Percentiles rank a stretch among this genome's conserved stretches.
phyloP scores from a whole-genome alignment of 495 filamentous ascomycete species.

The Aspergillus avenaceus region DNA sequence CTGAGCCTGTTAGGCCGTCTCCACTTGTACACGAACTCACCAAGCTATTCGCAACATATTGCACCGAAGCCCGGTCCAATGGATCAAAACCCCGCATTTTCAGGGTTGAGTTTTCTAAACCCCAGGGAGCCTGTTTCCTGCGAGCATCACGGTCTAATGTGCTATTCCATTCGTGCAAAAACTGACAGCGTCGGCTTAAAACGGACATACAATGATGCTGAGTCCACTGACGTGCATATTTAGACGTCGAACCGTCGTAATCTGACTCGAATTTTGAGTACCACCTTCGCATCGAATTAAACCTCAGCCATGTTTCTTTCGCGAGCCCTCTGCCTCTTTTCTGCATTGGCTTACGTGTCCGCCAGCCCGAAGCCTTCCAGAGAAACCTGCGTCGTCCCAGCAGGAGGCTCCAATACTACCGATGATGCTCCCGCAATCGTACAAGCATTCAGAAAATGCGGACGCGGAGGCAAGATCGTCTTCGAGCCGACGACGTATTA shows the following conservation, averaged over 20 bases:
- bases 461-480: conserved; percentile 30
- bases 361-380: neutral
- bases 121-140: too few relatives aligned
- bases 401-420: conserved; percentile 8
- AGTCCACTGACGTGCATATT: neutral
- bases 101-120: too few relatives aligned
- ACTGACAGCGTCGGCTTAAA: neutral
- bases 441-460: conserved; percentile 36
- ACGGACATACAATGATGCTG: neutral
- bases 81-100: too few relatives aligned
- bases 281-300: neutral
- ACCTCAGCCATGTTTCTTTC: neutral
- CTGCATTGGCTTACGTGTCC: neutral
- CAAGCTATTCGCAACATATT: too few relatives aligned
- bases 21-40: too few relatives aligned
- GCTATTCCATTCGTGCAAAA: neutral
- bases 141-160: too few relatives aligned
- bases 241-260: neutral
- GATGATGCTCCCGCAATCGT: conserved; percentile 39
- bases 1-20: too few relatives aligned
- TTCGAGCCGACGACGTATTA: conserved; percentile 37
- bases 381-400: conserved; percentile 10
- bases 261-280: neutral
- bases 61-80: too few relatives aligned
- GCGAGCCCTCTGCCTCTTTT: neutral